Percentiles rank a stretch among this genome's conserved stretches.
These are phyloP conservation scores for Pistacia atlantica DNA, from an alignment of 345 rosid species.

Conservation along the genomic window DNA sequence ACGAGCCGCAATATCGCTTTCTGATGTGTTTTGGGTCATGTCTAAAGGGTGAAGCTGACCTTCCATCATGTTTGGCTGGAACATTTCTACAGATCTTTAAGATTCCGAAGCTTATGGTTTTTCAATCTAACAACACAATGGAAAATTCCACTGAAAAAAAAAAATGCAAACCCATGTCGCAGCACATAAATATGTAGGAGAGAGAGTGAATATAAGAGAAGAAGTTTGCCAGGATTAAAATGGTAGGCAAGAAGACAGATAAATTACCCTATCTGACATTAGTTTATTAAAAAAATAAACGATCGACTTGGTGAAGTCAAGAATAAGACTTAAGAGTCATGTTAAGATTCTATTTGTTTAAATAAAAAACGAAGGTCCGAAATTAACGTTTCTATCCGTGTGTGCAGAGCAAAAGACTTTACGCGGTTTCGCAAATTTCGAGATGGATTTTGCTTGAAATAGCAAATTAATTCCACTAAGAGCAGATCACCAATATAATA, in stretches of 20 bases:
- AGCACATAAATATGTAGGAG: not conserved
- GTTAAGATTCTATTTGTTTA: not conserved
- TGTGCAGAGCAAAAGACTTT: constrained; percentile 15
- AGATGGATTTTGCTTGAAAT: constrained; percentile 47
- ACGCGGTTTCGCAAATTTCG: constrained; percentile 43
- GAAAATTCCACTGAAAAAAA: constrained; percentile 20
- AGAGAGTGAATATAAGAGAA: not conserved
- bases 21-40: constrained; percentile 55
- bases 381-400: not conserved
- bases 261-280: not conserved
- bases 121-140: constrained; percentile 39
- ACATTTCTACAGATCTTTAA: constrained; percentile 59
- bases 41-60: constrained; percentile 54
- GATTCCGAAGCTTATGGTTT: constrained; percentile 43
- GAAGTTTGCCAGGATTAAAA: not conserved
- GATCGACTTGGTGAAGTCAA: not conserved
- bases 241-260: not conserved
- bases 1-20: constrained; percentile 47
- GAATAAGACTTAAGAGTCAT: not conserved
- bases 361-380: not conserved
- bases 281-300: not conserved
- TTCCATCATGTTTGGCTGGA: constrained; percentile 72
- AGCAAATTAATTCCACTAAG: constrained; percentile 25
- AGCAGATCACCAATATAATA: constrained; percentile 16
- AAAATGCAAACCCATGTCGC: not conserved